Evolutionary conservation across 768 basidiomycete genomes (phyloP).

Genomic region (Xerocomellus intermedius): DNA sequence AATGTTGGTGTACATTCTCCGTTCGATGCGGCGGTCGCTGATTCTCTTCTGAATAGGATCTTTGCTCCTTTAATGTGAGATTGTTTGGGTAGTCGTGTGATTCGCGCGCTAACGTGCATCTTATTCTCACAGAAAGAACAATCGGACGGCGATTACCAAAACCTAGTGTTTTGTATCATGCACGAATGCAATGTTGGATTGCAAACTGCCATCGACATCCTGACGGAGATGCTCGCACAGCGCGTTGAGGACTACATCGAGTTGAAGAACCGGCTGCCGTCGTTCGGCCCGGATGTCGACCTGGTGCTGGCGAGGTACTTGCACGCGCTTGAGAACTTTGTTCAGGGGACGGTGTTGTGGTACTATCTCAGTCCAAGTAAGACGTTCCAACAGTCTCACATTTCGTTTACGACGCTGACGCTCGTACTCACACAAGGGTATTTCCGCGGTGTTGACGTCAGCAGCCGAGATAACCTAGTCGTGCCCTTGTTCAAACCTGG

Average conservation of each 20-base stretch:
- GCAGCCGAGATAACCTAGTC: constrained; percentile 27
- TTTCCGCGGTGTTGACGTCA: constrained; percentile 35
- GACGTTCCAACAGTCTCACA: constrained; percentile 3
- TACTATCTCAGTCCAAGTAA: constrained; percentile 41
- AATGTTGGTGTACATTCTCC: constrained; percentile 29
- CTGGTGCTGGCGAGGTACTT: constrained; percentile 34
- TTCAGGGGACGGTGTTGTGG: constrained; percentile 40
- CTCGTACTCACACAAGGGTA: constrained; percentile 23
- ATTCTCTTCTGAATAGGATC: constrained; percentile 23
- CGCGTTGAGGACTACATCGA: constrained; percentile 34
- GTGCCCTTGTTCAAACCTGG: constrained; percentile 31
- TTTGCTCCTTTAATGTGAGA: constrained; percentile 31
- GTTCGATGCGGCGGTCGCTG: constrained; percentile 6
- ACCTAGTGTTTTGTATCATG: constrained; percentile 41
- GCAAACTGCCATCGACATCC: constrained; percentile 35
- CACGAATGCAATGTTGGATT: constrained; percentile 33
- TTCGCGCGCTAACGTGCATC: constrained; percentile 9
- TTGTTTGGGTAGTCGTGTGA: constrained; percentile 1
- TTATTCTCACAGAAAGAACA: constrained; percentile 35
- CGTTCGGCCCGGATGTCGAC: constrained; percentile 36
- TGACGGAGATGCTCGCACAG: constrained; percentile 37
- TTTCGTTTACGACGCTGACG: constrained; percentile 12
- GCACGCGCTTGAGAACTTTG: constrained; percentile 37
- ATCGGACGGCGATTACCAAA: constrained; percentile 40
- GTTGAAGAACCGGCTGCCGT: constrained; percentile 34